These are phyloP conservation scores for Podospora appendiculata DNA, from an alignment of 495 filamentous ascomycete genomes.

Conservation along the genomic window DNA sequence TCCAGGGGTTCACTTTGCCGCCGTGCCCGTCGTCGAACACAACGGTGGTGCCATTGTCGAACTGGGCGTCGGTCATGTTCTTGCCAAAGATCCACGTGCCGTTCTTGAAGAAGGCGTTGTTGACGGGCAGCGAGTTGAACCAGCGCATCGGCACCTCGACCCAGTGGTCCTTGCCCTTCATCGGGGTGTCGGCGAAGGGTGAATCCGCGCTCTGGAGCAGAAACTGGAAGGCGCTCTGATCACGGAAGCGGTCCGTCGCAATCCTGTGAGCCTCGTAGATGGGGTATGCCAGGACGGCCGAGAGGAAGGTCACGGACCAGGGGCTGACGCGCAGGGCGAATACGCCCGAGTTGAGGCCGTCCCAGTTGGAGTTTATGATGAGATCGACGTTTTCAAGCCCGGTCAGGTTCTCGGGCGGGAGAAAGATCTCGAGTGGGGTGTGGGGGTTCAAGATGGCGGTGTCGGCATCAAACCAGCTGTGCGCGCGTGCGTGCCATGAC, in stretches of 20 bases:
- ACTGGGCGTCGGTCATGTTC: constrained; percentile 13
- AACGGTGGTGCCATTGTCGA: constrained; percentile 17
- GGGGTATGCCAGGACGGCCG: constrained; percentile 35
- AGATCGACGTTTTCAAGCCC: constrained; percentile 35
- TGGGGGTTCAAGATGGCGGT: constrained; percentile 45
- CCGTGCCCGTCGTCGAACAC: constrained; percentile 15
- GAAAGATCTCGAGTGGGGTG: constrained; percentile 44
- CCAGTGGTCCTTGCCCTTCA: constrained; percentile 16
- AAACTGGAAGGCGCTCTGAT: constrained; percentile 22
- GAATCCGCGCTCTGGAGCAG: constrained; percentile 10
- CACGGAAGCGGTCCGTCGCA: constrained; percentile 22
- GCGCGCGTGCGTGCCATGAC: no score
- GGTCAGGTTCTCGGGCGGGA: constrained; percentile 32
- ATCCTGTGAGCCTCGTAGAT: constrained; percentile 30
- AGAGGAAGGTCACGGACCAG: constrained; percentile 44
- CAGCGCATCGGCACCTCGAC: constrained; percentile 20
- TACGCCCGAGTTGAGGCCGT: constrained; percentile 50
- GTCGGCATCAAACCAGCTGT: constrained; percentile 45
- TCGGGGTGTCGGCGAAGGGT: constrained; percentile 11
- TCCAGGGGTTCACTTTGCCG: constrained; percentile 13
- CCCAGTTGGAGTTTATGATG: constrained; percentile 42
- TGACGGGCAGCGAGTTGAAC: constrained; percentile 24
- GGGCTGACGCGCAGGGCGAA: constrained; percentile 42
- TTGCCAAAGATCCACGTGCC: constrained; percentile 18
- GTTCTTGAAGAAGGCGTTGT: constrained; percentile 18